Evolutionary conservation across 768 basidiomycete genomes (phyloP).

Genomic region (Termitomyces sp.): DNA sequence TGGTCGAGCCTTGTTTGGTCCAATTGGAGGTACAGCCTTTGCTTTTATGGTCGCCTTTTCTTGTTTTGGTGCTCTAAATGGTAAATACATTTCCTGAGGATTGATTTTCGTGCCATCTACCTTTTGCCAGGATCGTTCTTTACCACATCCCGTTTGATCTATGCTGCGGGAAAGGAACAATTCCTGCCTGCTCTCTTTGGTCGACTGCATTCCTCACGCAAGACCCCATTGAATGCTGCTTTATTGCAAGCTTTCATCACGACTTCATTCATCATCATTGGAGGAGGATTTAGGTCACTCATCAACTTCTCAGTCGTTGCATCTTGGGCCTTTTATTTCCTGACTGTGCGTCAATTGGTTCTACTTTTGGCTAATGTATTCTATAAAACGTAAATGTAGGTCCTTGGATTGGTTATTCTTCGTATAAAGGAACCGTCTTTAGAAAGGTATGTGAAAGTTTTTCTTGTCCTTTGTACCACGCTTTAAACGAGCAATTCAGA

Average conservation of each 20-base stretch:
- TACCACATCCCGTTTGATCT: constrained; percentile 80
- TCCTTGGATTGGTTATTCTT: constrained; percentile 82
- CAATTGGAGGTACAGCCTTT: constrained; percentile 81
- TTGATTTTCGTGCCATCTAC: neutral
- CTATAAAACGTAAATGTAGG: constrained; percentile 33
- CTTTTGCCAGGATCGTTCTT: constrained; percentile 52
- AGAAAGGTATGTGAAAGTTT: constrained; percentile 41
- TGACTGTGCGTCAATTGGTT: constrained; percentile 53
- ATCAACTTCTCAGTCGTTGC: constrained; percentile 89
- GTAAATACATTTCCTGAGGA: constrained; percentile 26
- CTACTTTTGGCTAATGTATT: neutral
- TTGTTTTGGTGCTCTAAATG: constrained; percentile 92
- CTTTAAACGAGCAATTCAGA: constrained; percentile 30
- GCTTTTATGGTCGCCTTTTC: constrained; percentile 91
- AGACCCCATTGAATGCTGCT: constrained; percentile 87
- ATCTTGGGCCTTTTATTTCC: constrained; percentile 82
- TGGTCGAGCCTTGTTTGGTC: constrained; percentile 80
- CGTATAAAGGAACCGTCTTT: constrained; percentile 88
- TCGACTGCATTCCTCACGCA: constrained; percentile 61
- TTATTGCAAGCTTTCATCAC: constrained; percentile 73
- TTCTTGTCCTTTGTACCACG: neutral
- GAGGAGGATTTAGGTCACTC: constrained; percentile 83
- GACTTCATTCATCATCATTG: constrained; percentile 72
- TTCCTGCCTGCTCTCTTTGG: constrained; percentile 86
- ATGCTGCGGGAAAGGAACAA: constrained; percentile 81